phyloP scores from a whole-genome alignment of 768 basidiomycete genomes.

The Gyrodon lividus region DNA sequence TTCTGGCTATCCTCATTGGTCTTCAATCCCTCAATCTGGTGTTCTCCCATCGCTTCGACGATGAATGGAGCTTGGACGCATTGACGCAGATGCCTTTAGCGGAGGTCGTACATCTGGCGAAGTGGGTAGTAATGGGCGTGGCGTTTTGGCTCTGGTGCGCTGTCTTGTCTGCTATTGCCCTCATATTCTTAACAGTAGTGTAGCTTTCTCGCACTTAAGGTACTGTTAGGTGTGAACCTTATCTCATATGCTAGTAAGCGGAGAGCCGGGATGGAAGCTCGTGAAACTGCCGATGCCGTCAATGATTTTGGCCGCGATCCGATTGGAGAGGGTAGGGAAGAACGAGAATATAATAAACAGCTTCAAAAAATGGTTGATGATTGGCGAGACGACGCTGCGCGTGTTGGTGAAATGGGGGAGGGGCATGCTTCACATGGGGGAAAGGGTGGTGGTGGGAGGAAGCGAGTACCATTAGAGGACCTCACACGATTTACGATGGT shows the following conservation, averaged over 20 bases:
- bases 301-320: constrained; percentile 91
- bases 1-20: constrained; percentile 74
- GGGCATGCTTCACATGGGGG: constrained; percentile 21
- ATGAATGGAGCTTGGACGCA: constrained; percentile 42
- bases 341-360: constrained; percentile 84
- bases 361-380: constrained; percentile 72
- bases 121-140: constrained; percentile 64
- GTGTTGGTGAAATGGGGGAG: constrained; percentile 74
- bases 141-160: constrained; percentile 85
- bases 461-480: constrained; percentile 76
- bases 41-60: constrained; percentile 43
- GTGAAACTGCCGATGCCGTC: constrained; percentile 68
- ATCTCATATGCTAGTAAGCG: constrained; percentile 80
- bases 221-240: constrained; percentile 88
- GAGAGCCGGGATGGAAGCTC: constrained; percentile 73
- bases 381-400: constrained; percentile 63
- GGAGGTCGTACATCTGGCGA: constrained; percentile 52
- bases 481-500: constrained; percentile 96
- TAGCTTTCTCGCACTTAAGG: constrained; percentile 82
- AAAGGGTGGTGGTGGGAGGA: constrained; percentile 31
- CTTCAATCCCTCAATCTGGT: constrained; percentile 67
- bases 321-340: constrained; percentile 87
- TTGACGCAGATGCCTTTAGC: constrained; percentile 39
- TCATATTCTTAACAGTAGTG: not conserved
- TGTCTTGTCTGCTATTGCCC: constrained; percentile 19